phyloP scores from a whole-genome alignment of 2,329 filamentous ascomycete genomes.

The Fusarium sublunatum region DNA sequence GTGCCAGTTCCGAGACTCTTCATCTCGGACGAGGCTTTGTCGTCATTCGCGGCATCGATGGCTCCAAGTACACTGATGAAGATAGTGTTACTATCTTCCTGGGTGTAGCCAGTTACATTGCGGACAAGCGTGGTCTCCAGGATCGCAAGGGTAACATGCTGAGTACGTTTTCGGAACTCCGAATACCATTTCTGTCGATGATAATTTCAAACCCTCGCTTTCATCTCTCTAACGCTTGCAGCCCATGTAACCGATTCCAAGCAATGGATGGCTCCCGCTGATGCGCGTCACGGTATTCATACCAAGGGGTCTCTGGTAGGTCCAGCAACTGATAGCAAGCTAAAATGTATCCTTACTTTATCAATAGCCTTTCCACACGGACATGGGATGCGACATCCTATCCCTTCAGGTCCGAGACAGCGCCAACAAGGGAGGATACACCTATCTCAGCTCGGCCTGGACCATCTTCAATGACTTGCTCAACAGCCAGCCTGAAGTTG shows the following conservation, averaged over 20 bases:
- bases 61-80: constrained; percentile 59
- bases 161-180: constrained; percentile 50
- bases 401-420: constrained; percentile 60
- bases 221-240: constrained; percentile 42
- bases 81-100: constrained; percentile 67
- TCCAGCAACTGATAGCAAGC: constrained; percentile 7
- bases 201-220: not conserved
- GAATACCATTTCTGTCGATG: not conserved
- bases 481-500: constrained; percentile 51
- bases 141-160: constrained; percentile 61
- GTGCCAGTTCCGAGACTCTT: constrained; percentile 50
- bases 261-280: constrained; percentile 57
- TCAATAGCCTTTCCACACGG: constrained; percentile 60
- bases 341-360: constrained; percentile 9
- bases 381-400: constrained; percentile 64
- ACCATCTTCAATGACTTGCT: constrained; percentile 59
- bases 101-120: constrained; percentile 67
- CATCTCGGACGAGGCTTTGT: constrained; percentile 62
- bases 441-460: constrained; percentile 57
- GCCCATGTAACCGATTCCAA: constrained; percentile 62
- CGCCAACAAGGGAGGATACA: constrained; percentile 58
- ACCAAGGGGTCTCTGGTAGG: constrained; percentile 59
- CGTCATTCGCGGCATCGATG: constrained; percentile 65
- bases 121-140: constrained; percentile 63
- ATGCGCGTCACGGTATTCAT: constrained; percentile 62